phyloP scores from a whole-genome alignment of 148 eudicot genomes.

The Fallopia convolvulus region DNA sequence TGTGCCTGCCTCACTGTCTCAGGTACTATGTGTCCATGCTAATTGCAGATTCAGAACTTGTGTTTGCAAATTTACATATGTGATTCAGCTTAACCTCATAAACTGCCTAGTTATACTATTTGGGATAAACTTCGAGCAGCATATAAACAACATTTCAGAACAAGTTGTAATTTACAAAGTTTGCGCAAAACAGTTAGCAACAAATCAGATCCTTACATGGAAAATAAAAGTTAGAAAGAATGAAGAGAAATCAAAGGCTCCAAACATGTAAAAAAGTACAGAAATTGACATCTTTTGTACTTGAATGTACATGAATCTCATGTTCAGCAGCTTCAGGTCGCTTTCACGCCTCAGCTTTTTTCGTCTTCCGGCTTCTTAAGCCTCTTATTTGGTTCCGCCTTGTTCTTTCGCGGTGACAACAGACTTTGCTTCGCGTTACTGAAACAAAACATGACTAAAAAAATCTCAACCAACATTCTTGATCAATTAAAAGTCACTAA shows the following conservation, averaged over 20 bases:
- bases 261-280: not conserved
- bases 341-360: conserved; percentile 4
- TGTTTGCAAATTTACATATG: not conserved
- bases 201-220: not conserved
- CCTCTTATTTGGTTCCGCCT: conserved; percentile 26
- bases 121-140: not conserved
- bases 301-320: not conserved
- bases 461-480: not conserved
- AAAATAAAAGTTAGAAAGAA: conserved; percentile 2
- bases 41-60: too few relatives aligned
- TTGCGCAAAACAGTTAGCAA: not conserved
- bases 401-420: conserved; percentile 28
- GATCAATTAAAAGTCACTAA: not conserved
- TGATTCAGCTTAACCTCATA: not conserved
- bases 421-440: conserved; percentile 36
- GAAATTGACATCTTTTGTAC: not conserved
- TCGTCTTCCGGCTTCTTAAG: conserved; percentile 25
- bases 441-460: not conserved
- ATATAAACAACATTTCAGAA: not conserved
- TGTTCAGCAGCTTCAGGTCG: not conserved
- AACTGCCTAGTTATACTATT: not conserved
- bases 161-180: not conserved
- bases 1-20: too few relatives aligned
- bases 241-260: not conserved
- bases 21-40: too few relatives aligned